phyloP scores from a whole-genome alignment of 2,329 filamentous ascomycete genomes.

The Curvularia hawaiiensis region DNA sequence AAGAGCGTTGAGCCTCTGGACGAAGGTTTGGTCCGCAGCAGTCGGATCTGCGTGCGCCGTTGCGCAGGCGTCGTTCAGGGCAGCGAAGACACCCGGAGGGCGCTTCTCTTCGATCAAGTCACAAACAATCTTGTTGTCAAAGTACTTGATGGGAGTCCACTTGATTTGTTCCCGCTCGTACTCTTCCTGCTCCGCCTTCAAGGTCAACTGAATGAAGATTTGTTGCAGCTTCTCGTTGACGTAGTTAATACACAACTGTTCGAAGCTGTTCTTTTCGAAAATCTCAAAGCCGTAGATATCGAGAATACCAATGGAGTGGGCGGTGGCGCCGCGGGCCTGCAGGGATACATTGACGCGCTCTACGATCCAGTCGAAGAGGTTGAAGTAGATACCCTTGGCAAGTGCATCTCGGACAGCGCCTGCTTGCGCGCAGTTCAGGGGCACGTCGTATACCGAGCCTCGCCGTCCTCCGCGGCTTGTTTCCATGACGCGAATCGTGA shows the following conservation, averaged over 20 bases:
- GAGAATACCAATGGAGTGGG: constrained; percentile 91
- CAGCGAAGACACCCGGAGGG: constrained; percentile 91
- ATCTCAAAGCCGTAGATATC: constrained; percentile 99
- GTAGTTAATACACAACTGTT: constrained; percentile 99
- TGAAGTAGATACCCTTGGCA: constrained; percentile 95
- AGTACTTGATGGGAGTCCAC: constrained; percentile 99
- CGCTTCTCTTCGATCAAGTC: constrained; percentile 92
- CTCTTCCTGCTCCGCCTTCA: constrained; percentile 97
- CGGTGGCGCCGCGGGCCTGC: constrained; percentile 73
- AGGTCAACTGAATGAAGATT: constrained; percentile 96
- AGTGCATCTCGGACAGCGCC: constrained; percentile 86
- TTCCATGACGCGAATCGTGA: constrained; percentile 86
- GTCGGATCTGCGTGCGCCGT: constrained; percentile 96
- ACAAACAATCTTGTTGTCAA: constrained; percentile 99
- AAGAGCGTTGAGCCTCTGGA: constrained; percentile 89
- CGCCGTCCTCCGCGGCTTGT: constrained; percentile 68
- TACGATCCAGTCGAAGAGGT: constrained; percentile 99
- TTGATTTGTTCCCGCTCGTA: constrained; percentile 95
- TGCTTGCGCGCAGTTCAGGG: constrained; percentile 86
- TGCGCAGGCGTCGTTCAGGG: constrained; percentile 95
- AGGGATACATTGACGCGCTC: constrained; percentile 87
- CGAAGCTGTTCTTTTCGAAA: constrained; percentile 97
- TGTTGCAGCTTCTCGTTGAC: constrained; percentile 99
- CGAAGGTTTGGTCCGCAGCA: constrained; percentile 94
- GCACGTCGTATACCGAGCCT: constrained; percentile 73